phyloP scores from a whole-genome alignment of 2,329 filamentous ascomycete species.

The Penicillium sumatraense region DNA sequence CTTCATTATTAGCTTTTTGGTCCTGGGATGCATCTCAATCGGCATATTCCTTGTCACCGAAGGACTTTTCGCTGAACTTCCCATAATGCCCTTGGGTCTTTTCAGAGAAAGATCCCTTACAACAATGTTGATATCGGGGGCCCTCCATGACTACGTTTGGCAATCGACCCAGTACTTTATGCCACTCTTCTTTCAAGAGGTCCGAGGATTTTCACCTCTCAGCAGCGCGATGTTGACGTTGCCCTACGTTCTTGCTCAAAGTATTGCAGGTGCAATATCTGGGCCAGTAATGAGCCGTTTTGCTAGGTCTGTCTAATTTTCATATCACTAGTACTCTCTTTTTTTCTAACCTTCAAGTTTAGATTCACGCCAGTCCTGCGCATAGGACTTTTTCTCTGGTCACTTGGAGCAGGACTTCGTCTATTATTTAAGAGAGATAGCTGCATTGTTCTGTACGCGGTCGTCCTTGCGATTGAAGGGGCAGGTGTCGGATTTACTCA shows the following conservation, averaged over 20 bases:
- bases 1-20: constrained; percentile 5
- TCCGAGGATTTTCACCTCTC: constrained; percentile 3
- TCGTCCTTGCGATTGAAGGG: constrained; percentile 9
- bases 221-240: constrained; percentile 8
- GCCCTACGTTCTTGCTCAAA: constrained; percentile 6
- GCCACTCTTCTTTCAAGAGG: constrained; percentile 10
- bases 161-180: constrained; percentile 12
- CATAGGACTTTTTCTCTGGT: constrained; percentile 9
- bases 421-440: constrained; percentile 8
- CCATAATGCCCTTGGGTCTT: constrained; percentile 7
- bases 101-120: constrained; percentile 8
- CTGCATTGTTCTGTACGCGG: constrained; percentile 1
- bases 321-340: neutral
- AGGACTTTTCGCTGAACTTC: neutral
- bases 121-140: constrained; percentile 7
- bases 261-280: constrained; percentile 7
- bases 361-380: constrained; percentile 11
- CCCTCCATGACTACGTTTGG: constrained; percentile 12
- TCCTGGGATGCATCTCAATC: constrained; percentile 1
- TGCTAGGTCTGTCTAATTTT: neutral
- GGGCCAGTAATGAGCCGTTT: constrained; percentile 9
- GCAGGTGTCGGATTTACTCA: constrained; percentile 10
- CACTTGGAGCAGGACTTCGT: constrained; percentile 2
- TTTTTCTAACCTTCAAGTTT: neutral
- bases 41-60: neutral